These are phyloP conservation scores for Kockiozyma suomiensis DNA, from an alignment of 805 yeast species.

Conservation along the genomic window DNA sequence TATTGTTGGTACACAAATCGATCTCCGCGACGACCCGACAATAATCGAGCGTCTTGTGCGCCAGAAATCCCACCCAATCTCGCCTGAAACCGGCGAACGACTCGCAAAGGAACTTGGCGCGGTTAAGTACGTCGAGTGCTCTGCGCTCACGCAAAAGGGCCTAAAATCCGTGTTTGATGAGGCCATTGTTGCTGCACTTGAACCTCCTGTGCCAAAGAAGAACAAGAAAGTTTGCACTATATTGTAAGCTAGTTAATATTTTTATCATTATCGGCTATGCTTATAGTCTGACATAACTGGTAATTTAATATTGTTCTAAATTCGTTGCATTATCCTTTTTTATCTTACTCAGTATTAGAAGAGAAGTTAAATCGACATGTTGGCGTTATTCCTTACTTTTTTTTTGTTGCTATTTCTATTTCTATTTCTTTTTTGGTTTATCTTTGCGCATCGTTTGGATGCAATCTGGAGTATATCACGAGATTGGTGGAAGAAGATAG, in stretches of 20 bases:
- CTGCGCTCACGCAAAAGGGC: conserved; percentile 96
- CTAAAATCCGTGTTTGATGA: conserved; percentile 97
- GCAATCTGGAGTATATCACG: background rate
- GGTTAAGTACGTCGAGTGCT: conserved; percentile 95
- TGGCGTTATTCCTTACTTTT: background rate
- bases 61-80: conserved; percentile 84
- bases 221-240: conserved; percentile 47
- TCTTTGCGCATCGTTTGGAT: background rate
- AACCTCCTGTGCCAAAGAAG: conserved; percentile 91
- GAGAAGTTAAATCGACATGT: background rate
- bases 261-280: background rate
- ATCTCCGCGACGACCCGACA: conserved; percentile 89
- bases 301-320: background rate
- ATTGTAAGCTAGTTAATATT: conserved; percentile 1
- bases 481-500: background rate
- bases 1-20: conserved; percentile 96
- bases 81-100: conserved; percentile 85
- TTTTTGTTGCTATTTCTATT: background rate
- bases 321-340: background rate
- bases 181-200: conserved; percentile 97
- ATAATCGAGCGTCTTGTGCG: conserved; percentile 86
- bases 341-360: too few species aligned
- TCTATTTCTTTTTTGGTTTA: background rate
- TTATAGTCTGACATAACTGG: too few species aligned
- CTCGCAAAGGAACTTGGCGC: conserved; percentile 93